Conservation (phyloP, 2,329 filamentous ascomycete species). For the Aspergillus tanneri region DNA sequence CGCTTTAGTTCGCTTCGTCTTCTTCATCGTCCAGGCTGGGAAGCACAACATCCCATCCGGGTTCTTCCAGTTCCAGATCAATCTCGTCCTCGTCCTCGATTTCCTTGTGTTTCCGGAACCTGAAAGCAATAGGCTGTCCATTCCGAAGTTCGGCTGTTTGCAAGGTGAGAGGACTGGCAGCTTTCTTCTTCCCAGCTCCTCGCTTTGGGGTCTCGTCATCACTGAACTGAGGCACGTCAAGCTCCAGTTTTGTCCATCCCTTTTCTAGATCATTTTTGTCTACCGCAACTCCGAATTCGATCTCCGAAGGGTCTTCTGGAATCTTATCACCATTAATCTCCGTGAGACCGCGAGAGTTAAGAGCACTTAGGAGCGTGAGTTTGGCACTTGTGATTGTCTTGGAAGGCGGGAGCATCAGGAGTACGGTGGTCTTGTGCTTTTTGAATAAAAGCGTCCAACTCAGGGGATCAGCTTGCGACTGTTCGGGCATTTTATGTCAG, state of each 20-base stretch:
- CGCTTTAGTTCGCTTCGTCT: conserved; percentile 16
- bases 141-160: conserved; percentile 30
- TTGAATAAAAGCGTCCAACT: conserved; percentile 69
- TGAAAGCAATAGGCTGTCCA: conserved; percentile 36
- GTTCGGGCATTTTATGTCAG: conserved; percentile 5
- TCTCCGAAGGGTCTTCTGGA: conserved; percentile 41
- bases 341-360: conserved; percentile 48
- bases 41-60: conserved; percentile 39
- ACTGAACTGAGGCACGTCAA: conserved; percentile 28
- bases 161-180: conserved; percentile 22
- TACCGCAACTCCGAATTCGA: conserved; percentile 50
- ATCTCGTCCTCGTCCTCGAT: conserved; percentile 20
- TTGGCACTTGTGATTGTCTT: conserved; percentile 59
- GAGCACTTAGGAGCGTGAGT: conserved; percentile 56
- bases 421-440: conserved; percentile 68
- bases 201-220: conserved; percentile 27
- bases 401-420: conserved; percentile 63
- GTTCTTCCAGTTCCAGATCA: conserved; percentile 32
- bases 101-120: conserved; percentile 30
- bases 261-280: conserved; percentile 51
- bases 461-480: conserved; percentile 42
- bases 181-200: conserved; percentile 33
- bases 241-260: conserved; percentile 50
- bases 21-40: conserved; percentile 38
- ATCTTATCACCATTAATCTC: conserved; percentile 40